Percentiles rank a stretch among this genome's conserved stretches.
Evolutionary conservation across 305 asterid species (phyloP).

Genomic region (Solanum hybrid): DNA sequence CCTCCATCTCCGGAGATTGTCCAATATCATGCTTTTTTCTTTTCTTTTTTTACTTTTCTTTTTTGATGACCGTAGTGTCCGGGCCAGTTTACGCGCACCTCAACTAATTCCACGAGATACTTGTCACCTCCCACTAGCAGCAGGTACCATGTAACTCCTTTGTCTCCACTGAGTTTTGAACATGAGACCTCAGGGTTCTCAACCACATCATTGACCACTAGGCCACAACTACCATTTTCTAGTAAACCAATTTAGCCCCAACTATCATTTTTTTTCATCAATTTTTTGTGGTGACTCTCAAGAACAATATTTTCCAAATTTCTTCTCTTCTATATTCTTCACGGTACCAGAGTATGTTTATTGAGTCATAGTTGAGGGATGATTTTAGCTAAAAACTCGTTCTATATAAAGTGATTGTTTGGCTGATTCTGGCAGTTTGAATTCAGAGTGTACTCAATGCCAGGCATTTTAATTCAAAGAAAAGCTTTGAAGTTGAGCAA

Average conservation of each 20-base stretch:
- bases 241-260: not conserved
- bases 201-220: not conserved
- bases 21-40: not conserved
- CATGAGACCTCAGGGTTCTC: not conserved
- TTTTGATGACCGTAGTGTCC: not conserved
- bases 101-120: not conserved
- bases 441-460: not conserved
- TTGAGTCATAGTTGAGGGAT: no score
- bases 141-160: not conserved
- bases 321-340: not conserved
- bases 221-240: not conserved
- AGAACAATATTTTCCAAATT: not conserved
- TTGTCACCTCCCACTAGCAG: not conserved
- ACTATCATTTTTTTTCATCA: not conserved
- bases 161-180: not conserved
- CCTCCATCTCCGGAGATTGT: not conserved
- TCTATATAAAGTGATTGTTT: not conserved
- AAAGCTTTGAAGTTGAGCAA: not conserved
- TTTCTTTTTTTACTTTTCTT: no score
- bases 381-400: not conserved
- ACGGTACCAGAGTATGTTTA: no score
- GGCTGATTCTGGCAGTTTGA: not conserved
- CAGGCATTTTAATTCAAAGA: not conserved
- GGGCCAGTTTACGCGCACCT: not conserved
- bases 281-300: not conserved